phyloP scores from a whole-genome alignment of 805 yeast species.

The Monosporozyma solicola region DNA sequence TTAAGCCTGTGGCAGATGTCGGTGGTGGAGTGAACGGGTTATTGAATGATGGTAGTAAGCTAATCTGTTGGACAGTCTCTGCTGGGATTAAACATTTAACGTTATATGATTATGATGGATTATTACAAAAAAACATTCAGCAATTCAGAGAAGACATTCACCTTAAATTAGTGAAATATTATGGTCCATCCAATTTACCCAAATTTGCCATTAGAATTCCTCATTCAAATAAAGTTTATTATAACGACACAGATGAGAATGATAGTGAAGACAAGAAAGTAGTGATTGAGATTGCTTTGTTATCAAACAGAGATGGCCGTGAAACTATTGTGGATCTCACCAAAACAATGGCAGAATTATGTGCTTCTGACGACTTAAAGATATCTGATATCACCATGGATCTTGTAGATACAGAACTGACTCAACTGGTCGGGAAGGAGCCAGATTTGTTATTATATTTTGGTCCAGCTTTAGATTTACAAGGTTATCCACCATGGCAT shows the following conservation, averaged over 20 bases:
- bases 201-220: conserved; percentile 56
- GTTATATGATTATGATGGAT: conserved; percentile 74
- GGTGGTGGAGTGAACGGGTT: conserved; percentile 85
- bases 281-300: conserved; percentile 55
- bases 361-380: conserved; percentile 49
- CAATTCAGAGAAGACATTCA: conserved; percentile 49
- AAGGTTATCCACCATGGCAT: conserved; percentile 98
- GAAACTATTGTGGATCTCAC: conserved; percentile 84
- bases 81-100: conserved; percentile 70
- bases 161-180: conserved; percentile 57
- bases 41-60: conserved; percentile 64
- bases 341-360: conserved; percentile 72
- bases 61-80: conserved; percentile 81
- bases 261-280: conserved; percentile 29
- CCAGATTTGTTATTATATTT: conserved; percentile 83
- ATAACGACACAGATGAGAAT: conserved; percentile 15
- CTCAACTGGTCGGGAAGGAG: conserved; percentile 75
- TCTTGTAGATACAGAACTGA: conserved; percentile 63
- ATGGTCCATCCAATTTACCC: conserved; percentile 64
- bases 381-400: conserved; percentile 63
- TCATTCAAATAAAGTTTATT: conserved; percentile 45
- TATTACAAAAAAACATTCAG: conserved; percentile 45
- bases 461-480: conserved; percentile 79
- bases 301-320: conserved; percentile 77
- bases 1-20: conserved; percentile 69